phyloP scores from a whole-genome alignment of 768 basidiomycete genomes.

The Megacollybia marginata region DNA sequence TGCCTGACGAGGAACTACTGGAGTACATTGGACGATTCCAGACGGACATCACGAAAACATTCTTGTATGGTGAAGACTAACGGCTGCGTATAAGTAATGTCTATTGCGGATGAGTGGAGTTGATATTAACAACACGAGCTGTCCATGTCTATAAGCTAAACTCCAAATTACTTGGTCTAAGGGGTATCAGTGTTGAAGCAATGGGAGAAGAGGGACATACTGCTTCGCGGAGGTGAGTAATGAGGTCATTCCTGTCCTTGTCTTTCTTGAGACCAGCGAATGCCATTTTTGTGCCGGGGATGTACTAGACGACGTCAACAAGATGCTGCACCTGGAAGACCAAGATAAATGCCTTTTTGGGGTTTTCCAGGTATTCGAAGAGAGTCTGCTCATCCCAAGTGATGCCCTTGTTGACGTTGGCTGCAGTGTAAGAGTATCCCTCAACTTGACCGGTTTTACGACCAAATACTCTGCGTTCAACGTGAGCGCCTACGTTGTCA shows the following conservation, averaged over 20 bases:
- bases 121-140: no score
- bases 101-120: no score
- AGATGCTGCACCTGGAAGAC: background rate
- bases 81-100: no score
- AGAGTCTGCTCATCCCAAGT: slow-evolving; percentile 83
- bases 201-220: slow-evolving; percentile 33
- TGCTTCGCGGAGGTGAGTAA: slow-evolving; percentile 72
- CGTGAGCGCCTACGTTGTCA: slow-evolving; percentile 1
- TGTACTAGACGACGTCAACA: slow-evolving; percentile 47
- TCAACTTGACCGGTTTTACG: slow-evolving; percentile 82
- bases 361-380: slow-evolving; percentile 94
- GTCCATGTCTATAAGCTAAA: no score
- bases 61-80: slow-evolving; percentile 15
- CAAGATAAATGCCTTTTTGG: slow-evolving; percentile 72
- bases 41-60: slow-evolving; percentile 55
- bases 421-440: slow-evolving; percentile 87
- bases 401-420: slow-evolving; percentile 93
- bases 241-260: slow-evolving; percentile 92
- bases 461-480: slow-evolving; percentile 58
- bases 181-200: background rate
- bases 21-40: slow-evolving; percentile 65
- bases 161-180: background rate
- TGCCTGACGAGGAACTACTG: slow-evolving; percentile 65
- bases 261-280: slow-evolving; percentile 99
- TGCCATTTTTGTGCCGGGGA: slow-evolving; percentile 97